Conservation (phyloP, 2,329 filamentous ascomycete genomes). For the Penicillium sp. region DNA sequence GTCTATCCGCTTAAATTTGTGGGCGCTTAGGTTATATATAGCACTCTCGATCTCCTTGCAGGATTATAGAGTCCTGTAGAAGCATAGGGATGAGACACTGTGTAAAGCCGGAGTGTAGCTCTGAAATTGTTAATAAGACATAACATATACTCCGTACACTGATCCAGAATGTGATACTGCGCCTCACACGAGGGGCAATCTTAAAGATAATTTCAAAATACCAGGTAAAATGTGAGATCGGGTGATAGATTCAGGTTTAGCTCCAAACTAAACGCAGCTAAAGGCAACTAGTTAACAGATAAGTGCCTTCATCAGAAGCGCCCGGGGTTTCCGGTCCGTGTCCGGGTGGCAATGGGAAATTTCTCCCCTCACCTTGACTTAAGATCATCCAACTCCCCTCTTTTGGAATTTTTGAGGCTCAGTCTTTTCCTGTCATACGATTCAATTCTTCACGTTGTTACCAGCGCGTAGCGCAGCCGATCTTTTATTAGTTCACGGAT, state of each 20-base stretch:
- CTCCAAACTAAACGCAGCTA: neutral
- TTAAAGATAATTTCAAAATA: neutral
- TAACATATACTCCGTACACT: neutral
- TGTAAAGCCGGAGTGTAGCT: neutral
- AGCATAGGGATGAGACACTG: neutral
- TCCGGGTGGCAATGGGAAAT: slow-evolving; percentile 9
- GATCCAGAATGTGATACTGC: neutral
- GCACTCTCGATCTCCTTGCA: neutral
- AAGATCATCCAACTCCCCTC: neutral
- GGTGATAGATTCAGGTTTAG: slow-evolving; percentile 5
- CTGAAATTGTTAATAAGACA: neutral
- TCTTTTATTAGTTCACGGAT: slow-evolving; percentile 1
- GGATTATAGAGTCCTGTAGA: no score
- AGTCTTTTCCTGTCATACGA: neutral
- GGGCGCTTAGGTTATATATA: neutral
- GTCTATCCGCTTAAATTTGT: neutral
- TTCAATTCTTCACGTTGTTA: neutral
- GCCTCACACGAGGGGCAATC: slow-evolving; percentile 1
- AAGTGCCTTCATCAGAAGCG: neutral
- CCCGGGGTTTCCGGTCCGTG: slow-evolving; percentile 4
- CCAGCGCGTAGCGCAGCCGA: slow-evolving; percentile 5
- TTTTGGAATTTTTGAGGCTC: neutral
- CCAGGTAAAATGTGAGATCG: neutral
- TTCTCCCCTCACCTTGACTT: neutral
- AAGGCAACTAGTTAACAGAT: no score